Base-by-base conservation (phyloP, 768 basidiomycete genomes). In the Mycena albidolilacea region DNA sequence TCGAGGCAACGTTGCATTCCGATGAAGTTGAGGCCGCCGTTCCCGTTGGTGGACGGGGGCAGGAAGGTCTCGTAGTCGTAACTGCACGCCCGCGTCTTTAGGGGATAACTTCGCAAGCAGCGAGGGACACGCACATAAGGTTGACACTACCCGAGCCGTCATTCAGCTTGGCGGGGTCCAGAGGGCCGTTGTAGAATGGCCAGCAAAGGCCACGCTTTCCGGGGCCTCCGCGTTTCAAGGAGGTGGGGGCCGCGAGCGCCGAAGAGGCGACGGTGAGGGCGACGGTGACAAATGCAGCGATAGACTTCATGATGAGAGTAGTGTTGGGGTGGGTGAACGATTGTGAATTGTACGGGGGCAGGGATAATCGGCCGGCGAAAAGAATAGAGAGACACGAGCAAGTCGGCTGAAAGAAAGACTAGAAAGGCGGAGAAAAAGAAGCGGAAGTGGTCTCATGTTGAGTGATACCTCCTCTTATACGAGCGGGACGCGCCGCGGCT, bases 1-100 rank as follows among this genome's bases (percentile, higher is more conserved):
- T 85, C 82, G 7, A 77, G 61, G 67, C 82, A 84, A 10, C 80
- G 82, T 65, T 84, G 84, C 83, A 80, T 85, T 12, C 83, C 83
- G 7, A 84, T 82, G 74, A 85, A 84, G 6, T 77, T 78, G 12
- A 84, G 81, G 9, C 84, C 83, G 2, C 83, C 83, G 7, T 74
- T 76, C 1, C 83, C 84, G 54, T 83, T 83, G 14, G 78, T 79
- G 41, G 83, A 84, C 6, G 79, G 76, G 7, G 83, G 83, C 10
- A 71, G 44, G 50, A 78, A 81, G 17, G 84, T 85, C 67, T 85
- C 83, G 46, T 79, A 84, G 70, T 84, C 83, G 64, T 85, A 84
- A 57, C 83, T 84, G 64, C 2, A 39, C 21, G 23, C 41, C 17
- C 38, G 11, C 14, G n/a, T 0, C 10, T 23, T 7, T 30, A 23